Conservation (phyloP, 2,329 filamentous ascomycete species). For the Aphanocladium album region DNA sequence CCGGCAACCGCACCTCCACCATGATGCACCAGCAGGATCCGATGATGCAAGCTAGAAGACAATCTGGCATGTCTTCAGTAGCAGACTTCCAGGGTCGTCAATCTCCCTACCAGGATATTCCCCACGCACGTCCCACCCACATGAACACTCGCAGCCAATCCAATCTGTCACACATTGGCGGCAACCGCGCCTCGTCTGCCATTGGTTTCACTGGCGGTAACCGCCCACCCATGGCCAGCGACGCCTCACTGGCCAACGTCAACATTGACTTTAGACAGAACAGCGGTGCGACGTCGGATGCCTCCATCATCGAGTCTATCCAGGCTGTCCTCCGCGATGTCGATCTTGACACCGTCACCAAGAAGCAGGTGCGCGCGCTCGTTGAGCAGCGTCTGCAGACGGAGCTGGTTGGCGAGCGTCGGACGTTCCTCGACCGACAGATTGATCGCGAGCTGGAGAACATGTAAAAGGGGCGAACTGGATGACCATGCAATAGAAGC, state of each 20-base stretch:
- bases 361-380: constrained; percentile 89
- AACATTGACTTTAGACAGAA: constrained; percentile 59
- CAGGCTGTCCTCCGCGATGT: constrained; percentile 78
- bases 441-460: constrained; percentile 92
- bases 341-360: constrained; percentile 93
- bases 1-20: constrained; percentile 41
- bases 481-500: background rate
- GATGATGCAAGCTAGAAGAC: constrained; percentile 53
- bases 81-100: constrained; percentile 41
- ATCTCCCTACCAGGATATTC: constrained; percentile 55
- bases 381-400: constrained; percentile 92
- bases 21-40: constrained; percentile 43
- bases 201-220: constrained; percentile 45
- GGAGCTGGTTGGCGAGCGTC: constrained; percentile 78
- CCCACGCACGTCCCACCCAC: constrained; percentile 53
- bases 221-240: constrained; percentile 40
- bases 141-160: constrained; percentile 51
- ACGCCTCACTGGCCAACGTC: constrained; percentile 44
- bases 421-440: constrained; percentile 83
- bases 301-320: constrained; percentile 77
- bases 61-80: constrained; percentile 64
- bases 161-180: constrained; percentile 42
- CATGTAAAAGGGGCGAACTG: constrained; percentile 55
- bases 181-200: constrained; percentile 39
- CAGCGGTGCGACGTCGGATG: constrained; percentile 67